Evolutionary conservation across 495 filamentous ascomycete species (phyloP), one percentile per base, ranked within the genome.

Genomic region (Aspergillus diversus): DNA sequence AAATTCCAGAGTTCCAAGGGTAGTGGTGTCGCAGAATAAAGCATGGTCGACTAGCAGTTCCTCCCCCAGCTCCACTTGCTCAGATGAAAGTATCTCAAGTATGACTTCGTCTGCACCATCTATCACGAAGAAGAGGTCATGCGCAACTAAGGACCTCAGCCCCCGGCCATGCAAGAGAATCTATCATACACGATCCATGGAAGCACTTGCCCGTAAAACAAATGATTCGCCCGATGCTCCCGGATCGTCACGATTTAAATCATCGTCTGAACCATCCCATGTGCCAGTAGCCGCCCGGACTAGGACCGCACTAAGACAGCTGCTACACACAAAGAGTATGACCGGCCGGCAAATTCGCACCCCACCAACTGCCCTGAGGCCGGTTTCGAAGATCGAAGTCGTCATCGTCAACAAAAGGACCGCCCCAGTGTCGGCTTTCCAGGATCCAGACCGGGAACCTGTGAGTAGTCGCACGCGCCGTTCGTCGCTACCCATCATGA

Each of bases 321-420:
- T 52, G 39, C 34, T 60, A 11, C 59, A 66, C 27, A 48, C 49
- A 34, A 59, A 54, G 31, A 57, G 53, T 17, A 34, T 33, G 35
- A 37, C 27, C 53, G 54, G 21, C 33, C 55, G 32, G 27, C 42
- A 34, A 37, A 16, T 43, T 21, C 27, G n/a, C 33, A 47, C n/a
- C 15, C 39, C 59, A 16, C n/a, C 34, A 47, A 46, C 48, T 54
- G 53, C 16, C 52, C 51, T 17, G 48, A 56, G 32, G 58, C 31
- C 55, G 42, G n/a, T 12, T 33, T 49, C 59, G 12, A 75, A 69
- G 55, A 53, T 80, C 34, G 75, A 78, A 59, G 77, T 79, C 0
- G 77, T 80, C 9, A 71, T 80, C n/a, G 34, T 76, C 65, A 78
- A 78, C 49, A 65, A 68, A 21, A 62, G 60, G 56, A 61, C 55